Percentiles rank a stretch among this genome's conserved stretches.
phyloP scores from a whole-genome alignment of 306 rosid species.

The Neltuma alba region DNA sequence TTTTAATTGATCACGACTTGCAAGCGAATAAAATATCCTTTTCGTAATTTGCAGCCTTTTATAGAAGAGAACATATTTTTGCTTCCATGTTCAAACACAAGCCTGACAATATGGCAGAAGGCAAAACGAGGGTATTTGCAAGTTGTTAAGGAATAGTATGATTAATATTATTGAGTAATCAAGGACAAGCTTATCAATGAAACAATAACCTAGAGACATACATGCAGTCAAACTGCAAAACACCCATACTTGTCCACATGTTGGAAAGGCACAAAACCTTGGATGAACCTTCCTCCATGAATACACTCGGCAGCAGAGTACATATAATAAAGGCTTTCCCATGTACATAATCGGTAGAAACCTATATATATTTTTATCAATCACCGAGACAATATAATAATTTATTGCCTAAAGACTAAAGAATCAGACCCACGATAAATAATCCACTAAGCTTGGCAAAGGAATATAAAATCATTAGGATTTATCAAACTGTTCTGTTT shows the following conservation, averaged over 20 bases:
- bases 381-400: conserved; percentile 30
- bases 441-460: conserved; percentile 27
- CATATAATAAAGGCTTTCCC: conserved; percentile 41
- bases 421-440: conserved; percentile 38
- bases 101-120: neutral
- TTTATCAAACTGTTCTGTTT: neutral
- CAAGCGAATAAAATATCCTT: conserved; percentile 15
- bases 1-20: neutral
- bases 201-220: neutral
- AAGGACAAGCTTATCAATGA: conserved; percentile 43
- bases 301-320: conserved; percentile 32
- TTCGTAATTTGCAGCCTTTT: conserved; percentile 17
- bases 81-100: conserved; percentile 9
- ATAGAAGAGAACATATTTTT: neutral
- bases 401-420: conserved; percentile 57
- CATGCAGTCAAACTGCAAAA: conserved; percentile 38
- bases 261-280: conserved; percentile 47
- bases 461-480: conserved; percentile 32
- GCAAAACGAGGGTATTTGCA: neutral
- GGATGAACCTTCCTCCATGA: conserved; percentile 49
- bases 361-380: conserved; percentile 26
- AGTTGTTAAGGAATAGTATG: conserved; percentile 4
- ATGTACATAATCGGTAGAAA: conserved; percentile 49
- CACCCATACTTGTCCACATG: conserved; percentile 39
- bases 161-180: conserved; percentile 37